Percentiles rank a stretch among this genome's conserved stretches.
Evolutionary conservation across 78 protist genomes (phyloP).

Genomic region (Chrysochromulina parva): DNA sequence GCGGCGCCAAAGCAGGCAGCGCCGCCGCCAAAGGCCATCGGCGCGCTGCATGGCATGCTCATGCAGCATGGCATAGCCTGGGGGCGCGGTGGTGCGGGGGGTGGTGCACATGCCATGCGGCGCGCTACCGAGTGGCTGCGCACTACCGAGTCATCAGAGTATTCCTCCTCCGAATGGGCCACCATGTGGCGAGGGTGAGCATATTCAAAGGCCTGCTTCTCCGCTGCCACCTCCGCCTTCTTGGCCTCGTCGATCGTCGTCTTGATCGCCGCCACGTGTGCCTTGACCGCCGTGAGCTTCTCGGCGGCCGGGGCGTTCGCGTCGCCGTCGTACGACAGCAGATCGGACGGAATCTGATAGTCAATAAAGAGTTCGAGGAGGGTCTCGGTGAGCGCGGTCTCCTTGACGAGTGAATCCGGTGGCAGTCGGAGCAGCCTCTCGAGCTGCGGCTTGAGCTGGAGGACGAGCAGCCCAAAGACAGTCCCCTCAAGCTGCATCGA

Average conservation of each 20-base stretch:
- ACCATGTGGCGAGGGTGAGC: too few relatives aligned
- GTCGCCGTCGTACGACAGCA: conserved; percentile 23
- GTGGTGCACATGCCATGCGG: too few relatives aligned
- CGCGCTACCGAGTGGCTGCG: too few relatives aligned
- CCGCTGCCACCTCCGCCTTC: conserved; percentile 4
- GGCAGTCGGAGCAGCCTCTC: conserved; percentile 51
- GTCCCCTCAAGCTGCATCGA: conserved; percentile 61
- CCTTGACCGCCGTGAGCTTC: conserved; percentile 29
- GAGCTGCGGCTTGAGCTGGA: conserved; percentile 66
- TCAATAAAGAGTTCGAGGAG: conserved; percentile 50
- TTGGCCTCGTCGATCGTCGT: conserved; percentile 16
- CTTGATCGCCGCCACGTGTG: conserved; percentile 31
- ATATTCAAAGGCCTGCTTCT: background rate
- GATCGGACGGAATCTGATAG: conserved; percentile 57
- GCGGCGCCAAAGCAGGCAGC: too few relatives aligned
- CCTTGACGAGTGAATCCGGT: conserved; percentile 49
- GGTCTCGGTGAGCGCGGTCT: conserved; percentile 50
- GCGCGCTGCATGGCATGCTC: too few relatives aligned
- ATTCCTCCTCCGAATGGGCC: too few relatives aligned
- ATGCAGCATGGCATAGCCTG: too few relatives aligned
- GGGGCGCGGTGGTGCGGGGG: too few relatives aligned
- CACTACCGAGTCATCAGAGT: too few relatives aligned
- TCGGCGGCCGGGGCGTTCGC: background rate
- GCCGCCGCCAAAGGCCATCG: too few relatives aligned
- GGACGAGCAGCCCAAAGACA: conserved; percentile 41